Evolutionary conservation across 176 grass and related monocot species (phyloP).

Genomic region (Lolium multiflorum): DNA sequence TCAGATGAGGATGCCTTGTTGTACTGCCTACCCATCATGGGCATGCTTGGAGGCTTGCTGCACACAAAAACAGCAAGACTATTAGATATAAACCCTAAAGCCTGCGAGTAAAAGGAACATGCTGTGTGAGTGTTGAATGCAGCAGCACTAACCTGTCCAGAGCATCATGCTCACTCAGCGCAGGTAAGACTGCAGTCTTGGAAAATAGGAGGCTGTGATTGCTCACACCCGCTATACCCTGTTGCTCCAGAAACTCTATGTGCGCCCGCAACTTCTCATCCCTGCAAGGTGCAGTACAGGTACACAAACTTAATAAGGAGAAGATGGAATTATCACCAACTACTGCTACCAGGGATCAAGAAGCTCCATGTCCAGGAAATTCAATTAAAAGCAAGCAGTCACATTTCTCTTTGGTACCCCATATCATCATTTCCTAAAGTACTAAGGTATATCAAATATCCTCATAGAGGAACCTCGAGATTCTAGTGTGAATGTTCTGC

Average conservation of each 20-base stretch:
- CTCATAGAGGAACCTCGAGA: not conserved
- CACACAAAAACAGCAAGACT: slow-evolving; percentile 38
- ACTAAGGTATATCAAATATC: not conserved
- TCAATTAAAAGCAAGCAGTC: slow-evolving; percentile 16
- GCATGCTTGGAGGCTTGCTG: slow-evolving; percentile 44
- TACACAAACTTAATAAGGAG: slow-evolving; percentile 16
- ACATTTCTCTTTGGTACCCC: not conserved
- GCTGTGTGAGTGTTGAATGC: not conserved
- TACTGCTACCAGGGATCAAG: not conserved
- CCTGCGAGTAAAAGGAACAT: not conserved
- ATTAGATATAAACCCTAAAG: slow-evolving; percentile 16
- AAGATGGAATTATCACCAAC: slow-evolving; percentile 29
- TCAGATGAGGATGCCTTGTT: slow-evolving; percentile 52
- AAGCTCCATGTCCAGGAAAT: slow-evolving; percentile 7
- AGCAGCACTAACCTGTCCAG: slow-evolving; percentile 49
- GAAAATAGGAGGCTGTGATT: slow-evolving; percentile 95
- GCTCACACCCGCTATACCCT: slow-evolving; percentile 87
- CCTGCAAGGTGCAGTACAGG: slow-evolving; percentile 53
- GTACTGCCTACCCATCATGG: slow-evolving; percentile 42
- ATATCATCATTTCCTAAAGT: slow-evolving; percentile 11
- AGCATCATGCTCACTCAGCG: slow-evolving; percentile 55
- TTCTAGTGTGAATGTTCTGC: not conserved
- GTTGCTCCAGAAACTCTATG: slow-evolving; percentile 74
- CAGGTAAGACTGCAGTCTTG: slow-evolving; percentile 80
- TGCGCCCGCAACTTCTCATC: slow-evolving; percentile 69